Base-by-base conservation (phyloP, 495 filamentous ascomycete genomes). In the Penicillium flavigenum region DNA sequence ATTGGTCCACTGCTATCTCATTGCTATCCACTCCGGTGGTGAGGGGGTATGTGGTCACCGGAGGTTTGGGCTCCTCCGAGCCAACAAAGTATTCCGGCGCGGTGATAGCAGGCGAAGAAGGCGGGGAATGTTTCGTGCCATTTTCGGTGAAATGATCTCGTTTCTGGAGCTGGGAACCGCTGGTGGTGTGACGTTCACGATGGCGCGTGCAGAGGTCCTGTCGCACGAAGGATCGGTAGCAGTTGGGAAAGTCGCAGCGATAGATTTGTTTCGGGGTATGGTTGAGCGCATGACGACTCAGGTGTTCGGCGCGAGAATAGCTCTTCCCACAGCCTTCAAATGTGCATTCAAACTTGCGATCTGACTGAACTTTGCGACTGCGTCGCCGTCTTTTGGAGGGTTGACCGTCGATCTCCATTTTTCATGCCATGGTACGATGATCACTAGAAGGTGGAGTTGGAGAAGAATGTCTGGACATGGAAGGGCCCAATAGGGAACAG, bases 231-330 rank as follows among this genome's bases (percentile, higher is more conserved):
- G 86, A 86, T 44, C 93, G 88, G 56, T 86, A 81, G 70, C 94
- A 98, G 60, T 92, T 91, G 34, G 90, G 91, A 65, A 91, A 96
- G 69, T 96, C 90, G 79, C 94, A 98, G 70, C 83, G 86, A 69
- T 95, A 98, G 34, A 98, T 96, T 66, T 95, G 89, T 73, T 98
- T 98, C 8, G 93, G 92, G 27, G 83, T 76, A 66, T 90, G 94
- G 65, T 98, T 98, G 63, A 98, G 73, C 74, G 97, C 93, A 73
- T 98, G 94, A 22, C 94, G 85, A 72, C 96, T 96, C 71, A 98
- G 81, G 77, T 98, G 94, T 73, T 98, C 94, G 22, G 93, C 93
- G 63, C 94, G 85, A 22, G 93, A 97, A 73, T 98, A 98, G 67
- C 88, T 92, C 80, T 96, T 98, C 24, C 90, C 91, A 61, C 94